Evolutionary conservation across 2,329 filamentous ascomycete genomes (phyloP).

Genomic region (Xylaria sp.): DNA sequence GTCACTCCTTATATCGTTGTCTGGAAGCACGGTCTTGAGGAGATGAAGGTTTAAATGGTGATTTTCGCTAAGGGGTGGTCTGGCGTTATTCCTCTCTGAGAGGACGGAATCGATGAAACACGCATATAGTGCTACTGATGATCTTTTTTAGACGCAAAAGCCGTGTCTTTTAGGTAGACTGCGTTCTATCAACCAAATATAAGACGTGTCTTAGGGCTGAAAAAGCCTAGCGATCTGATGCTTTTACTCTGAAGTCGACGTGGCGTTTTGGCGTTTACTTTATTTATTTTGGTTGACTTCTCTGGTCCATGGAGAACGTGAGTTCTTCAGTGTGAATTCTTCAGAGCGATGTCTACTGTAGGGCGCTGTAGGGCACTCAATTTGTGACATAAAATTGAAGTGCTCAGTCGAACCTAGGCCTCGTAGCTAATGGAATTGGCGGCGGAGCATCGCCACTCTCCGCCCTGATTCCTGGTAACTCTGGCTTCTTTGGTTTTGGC

Average conservation of each 20-base stretch:
- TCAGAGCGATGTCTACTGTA: no score
- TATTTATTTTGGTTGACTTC: not conserved
- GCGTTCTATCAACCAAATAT: constrained; percentile 38
- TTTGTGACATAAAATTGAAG: not conserved
- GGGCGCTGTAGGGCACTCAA: not conserved
- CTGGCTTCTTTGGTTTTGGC: constrained; percentile 59
- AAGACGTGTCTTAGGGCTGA: constrained; percentile 21
- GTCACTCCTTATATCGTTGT: constrained; percentile 86
- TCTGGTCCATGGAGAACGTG: not conserved
- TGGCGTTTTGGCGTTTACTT: constrained; percentile 7
- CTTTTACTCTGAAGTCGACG: constrained; percentile 14
- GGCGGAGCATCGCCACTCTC: constrained; percentile 54
- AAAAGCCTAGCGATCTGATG: constrained; percentile 33
- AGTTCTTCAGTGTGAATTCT: not conserved
- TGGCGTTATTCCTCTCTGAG: constrained; percentile 16
- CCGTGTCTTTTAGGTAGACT: constrained; percentile 38
- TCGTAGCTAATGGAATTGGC: constrained; percentile 63
- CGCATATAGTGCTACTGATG: constrained; percentile 32
- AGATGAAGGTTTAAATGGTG: constrained; percentile 86
- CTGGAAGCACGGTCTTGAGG: constrained; percentile 93
- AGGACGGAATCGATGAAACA: constrained; percentile 37
- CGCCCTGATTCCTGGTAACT: constrained; percentile 43
- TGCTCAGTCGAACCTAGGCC: constrained; percentile 54
- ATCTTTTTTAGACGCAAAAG: constrained; percentile 35
- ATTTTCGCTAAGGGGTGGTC: not conserved